Conservation (phyloP, 805 yeast species). For the Suhomyces sp. region DNA sequence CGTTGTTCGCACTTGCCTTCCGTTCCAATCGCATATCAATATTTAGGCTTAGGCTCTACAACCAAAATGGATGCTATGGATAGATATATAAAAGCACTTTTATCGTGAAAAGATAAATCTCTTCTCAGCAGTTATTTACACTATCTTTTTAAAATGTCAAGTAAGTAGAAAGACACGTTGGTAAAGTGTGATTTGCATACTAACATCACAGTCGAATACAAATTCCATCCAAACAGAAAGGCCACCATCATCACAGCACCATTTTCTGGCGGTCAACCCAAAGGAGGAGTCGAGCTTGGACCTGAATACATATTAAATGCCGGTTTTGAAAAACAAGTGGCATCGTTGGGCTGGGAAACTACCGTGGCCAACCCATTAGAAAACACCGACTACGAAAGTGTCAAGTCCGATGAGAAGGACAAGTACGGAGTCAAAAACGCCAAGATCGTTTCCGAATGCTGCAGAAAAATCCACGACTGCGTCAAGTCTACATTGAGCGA, state of each 20-base stretch:
- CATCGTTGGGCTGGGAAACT: slow-evolving; percentile 71
- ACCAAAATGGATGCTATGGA: not conserved
- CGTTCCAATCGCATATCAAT: not conserved
- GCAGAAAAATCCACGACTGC: slow-evolving; percentile 58
- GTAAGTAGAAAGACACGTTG: slow-evolving; percentile 1
- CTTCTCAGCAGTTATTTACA: not conserved
- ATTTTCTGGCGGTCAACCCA: slow-evolving; percentile 93
- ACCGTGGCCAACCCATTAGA: slow-evolving; percentile 52
- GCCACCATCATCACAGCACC: slow-evolving; percentile 84
- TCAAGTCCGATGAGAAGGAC: slow-evolving; percentile 44
- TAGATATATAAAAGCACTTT: not conserved
- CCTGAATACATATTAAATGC: slow-evolving; percentile 75
- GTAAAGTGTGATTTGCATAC: not conserved
- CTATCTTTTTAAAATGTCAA: slow-evolving; percentile 4
- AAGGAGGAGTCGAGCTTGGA: slow-evolving; percentile 90
- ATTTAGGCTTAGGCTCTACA: not conserved
- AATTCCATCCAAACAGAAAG: slow-evolving; percentile 51
- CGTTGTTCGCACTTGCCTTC: not conserved
- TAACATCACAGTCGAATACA: slow-evolving; percentile 40
- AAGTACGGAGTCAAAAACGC: slow-evolving; percentile 67
- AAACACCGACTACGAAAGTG: slow-evolving; percentile 41
- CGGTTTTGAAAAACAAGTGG: slow-evolving; percentile 64
- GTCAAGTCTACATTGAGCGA: slow-evolving; percentile 49
- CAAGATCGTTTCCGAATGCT: slow-evolving; percentile 69
- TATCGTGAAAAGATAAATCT: not conserved